Evolutionary conservation across 305 asterid species (phyloP).

Genomic region (Solanum hybrid): DNA sequence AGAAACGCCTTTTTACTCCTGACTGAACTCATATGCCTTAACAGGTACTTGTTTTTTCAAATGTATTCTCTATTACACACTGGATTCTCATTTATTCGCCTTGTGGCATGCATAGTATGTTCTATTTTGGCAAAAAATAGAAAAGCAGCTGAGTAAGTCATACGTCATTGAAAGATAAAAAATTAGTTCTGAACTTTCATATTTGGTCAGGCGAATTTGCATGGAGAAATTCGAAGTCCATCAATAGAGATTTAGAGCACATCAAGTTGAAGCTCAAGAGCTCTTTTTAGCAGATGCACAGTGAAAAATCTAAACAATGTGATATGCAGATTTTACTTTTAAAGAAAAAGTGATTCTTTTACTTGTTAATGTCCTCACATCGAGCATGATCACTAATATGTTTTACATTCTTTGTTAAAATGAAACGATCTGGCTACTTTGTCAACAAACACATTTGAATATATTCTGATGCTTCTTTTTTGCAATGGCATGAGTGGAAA

Average conservation of each 20-base stretch:
- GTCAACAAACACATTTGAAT: background rate
- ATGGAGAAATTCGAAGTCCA: background rate
- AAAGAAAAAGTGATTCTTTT: background rate
- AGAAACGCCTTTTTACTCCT: constrained; percentile 28
- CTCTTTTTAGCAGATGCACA: background rate
- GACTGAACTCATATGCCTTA: constrained; percentile 54
- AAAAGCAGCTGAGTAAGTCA: background rate
- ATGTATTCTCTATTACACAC: background rate
- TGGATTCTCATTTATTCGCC: background rate
- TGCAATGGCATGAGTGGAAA: background rate
- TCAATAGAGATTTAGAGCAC: background rate
- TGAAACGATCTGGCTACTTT: background rate
- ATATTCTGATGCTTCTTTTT: background rate
- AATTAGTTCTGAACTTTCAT: background rate
- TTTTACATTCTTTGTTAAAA: background rate
- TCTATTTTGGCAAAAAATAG: background rate
- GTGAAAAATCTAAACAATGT: background rate
- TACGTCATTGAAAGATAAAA: background rate
- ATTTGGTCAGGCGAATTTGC: background rate
- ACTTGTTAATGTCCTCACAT: background rate
- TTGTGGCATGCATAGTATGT: background rate
- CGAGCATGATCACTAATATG: background rate
- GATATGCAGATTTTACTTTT: background rate
- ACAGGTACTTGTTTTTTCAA: constrained; percentile 36
- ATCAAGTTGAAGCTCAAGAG: background rate